Evolutionary conservation across 2,329 filamentous ascomycete species (phyloP).

Genomic region (Clonostachys rhizophaga): DNA sequence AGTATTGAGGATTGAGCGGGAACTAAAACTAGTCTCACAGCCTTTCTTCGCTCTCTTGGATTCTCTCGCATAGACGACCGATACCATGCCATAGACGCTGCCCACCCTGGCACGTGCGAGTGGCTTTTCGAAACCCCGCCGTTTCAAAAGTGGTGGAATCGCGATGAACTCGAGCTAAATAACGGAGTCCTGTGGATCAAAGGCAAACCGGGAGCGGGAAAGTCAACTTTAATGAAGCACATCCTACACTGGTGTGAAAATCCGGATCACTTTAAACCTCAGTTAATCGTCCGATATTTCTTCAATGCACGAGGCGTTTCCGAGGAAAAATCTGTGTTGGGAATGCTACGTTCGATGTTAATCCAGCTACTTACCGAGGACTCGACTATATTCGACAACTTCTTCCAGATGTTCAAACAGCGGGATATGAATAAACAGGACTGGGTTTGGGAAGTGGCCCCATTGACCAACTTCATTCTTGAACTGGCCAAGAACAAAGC

Average conservation of each 20-base stretch:
- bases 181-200: slow-evolving; percentile 5
- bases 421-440: slow-evolving; percentile 10
- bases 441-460: background rate
- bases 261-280: background rate
- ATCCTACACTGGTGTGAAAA: slow-evolving; percentile 1
- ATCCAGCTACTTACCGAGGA: slow-evolving; percentile 28
- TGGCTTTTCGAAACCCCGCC: slow-evolving; percentile 7
- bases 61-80: background rate
- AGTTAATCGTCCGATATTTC: slow-evolving; percentile 34
- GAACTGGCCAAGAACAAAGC: background rate
- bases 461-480: slow-evolving; percentile 1
- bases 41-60: background rate
- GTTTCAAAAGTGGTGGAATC: slow-evolving; percentile 1
- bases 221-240: slow-evolving; percentile 6
- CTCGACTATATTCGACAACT: background rate
- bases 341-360: slow-evolving; percentile 45
- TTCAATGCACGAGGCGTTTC: slow-evolving; percentile 40
- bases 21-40: background rate
- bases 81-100: slow-evolving; percentile 2
- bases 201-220: slow-evolving; percentile 3
- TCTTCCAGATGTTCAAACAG: slow-evolving; percentile 18
- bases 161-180: background rate
- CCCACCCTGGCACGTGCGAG: slow-evolving; percentile 8
- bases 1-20: no score
- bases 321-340: slow-evolving; percentile 36